Evolutionary conservation across 371 early-diverging fungal species (phyloP), one percentile per base, ranked within the genome.

Genomic region (Apophysomyces variabilis): DNA sequence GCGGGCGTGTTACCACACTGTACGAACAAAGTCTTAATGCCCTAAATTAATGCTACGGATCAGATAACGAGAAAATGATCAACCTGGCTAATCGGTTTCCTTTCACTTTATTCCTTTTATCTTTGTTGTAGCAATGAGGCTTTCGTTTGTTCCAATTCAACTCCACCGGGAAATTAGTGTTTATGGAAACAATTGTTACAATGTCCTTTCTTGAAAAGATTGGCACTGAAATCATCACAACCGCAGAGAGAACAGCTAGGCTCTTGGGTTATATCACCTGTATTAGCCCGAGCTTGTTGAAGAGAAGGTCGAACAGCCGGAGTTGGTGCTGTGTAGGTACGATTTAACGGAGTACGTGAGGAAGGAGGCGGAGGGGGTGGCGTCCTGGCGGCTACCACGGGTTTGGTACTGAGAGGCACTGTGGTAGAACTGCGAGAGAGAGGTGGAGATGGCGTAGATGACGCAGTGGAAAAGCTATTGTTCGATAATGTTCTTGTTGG

Each of bases 141-240:
- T 41, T 41, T 41, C 41, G 8, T 41, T 41, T 41, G 8, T 11
- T 41, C 6, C 41, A 41, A 41, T 5, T 7, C 13, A 18, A 18
- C 5, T 21, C 16, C 54, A 50, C 4, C 8, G 5, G 21, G 7
- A 50, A 50, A 21, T 21, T 50, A 85, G 66, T 87, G 88, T 56
- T 77, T 79, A 67, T 91, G 92, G 77, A 86, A 90, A 73, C 92
- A 91, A 64, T 85, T 89, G 59, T 81, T 89, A 68, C 93, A 88
- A 21, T 77, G 77, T 11, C 83, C 85, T 58, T 80, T 83, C 72
- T 89, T 88, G 75, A 92, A 92, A 21, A 88, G 80, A 76, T 91
- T 88, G 32, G 87, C 74, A 39, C 76, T 67, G 72, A 80, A 92
- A 58, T 90, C 91, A 13, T 78, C 67, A 74, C 92, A 92, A 9